These are phyloP conservation scores for Bipolaris zeicola DNA, from an alignment of 2,329 filamentous ascomycete species.

Conservation along the genomic window DNA sequence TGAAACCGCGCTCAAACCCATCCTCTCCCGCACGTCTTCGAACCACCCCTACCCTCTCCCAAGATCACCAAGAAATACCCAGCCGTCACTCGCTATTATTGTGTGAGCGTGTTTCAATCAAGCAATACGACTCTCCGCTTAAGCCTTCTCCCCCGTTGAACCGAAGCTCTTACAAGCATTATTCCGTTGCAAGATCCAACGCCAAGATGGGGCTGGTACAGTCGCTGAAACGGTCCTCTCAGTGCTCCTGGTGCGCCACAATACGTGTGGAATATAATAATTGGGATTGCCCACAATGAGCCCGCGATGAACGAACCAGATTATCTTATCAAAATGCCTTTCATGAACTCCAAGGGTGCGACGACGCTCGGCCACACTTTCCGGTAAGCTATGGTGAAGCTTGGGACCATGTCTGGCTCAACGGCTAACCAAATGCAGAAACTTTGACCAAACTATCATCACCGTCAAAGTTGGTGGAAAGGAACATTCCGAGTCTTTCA, in stretches of 20 bases:
- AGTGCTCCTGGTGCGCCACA: conserved; percentile 7
- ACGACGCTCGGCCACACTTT: conserved; percentile 46
- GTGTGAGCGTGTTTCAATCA: conserved; percentile 21
- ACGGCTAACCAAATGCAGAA: conserved; percentile 32
- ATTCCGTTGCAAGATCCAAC: conserved; percentile 24
- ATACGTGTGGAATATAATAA: conserved; percentile 12
- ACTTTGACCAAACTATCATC: conserved; percentile 46
- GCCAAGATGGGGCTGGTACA: conserved; percentile 29
- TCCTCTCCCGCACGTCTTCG: conserved; percentile 12
- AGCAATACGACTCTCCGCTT: conserved; percentile 12
- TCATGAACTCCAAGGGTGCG: conserved; percentile 35
- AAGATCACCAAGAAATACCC: conserved; percentile 16
- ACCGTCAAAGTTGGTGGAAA: conserved; percentile 43
- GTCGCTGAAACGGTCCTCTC: conserved; percentile 24
- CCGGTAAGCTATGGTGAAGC: conserved; percentile 25
- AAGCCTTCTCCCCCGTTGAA: conserved; percentile 14
- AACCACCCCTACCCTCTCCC: conserved; percentile 12
- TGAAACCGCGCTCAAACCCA: conserved; percentile 28
- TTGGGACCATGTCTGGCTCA: background rate
- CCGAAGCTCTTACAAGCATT: conserved; percentile 20
- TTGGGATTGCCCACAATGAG: conserved; percentile 5
- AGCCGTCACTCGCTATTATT: conserved; percentile 7
- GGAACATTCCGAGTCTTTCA: conserved; percentile 42
- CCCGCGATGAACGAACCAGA: conserved; percentile 39
- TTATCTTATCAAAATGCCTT: conserved; percentile 46